Evolutionary conservation across 805 yeast genomes (phyloP).

Genomic region (Kazachstania martiniae): DNA sequence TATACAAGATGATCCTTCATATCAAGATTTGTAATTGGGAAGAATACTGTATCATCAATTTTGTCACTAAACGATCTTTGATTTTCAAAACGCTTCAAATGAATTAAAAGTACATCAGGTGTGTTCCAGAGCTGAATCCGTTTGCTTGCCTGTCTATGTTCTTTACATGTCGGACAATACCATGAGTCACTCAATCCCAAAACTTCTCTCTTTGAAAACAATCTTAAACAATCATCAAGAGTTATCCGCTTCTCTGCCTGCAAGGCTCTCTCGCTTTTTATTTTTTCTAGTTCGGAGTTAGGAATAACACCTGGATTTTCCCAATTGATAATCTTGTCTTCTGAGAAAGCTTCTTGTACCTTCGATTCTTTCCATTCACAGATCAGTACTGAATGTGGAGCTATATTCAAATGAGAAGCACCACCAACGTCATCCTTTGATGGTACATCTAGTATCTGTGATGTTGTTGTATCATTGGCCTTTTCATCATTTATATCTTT

Average conservation of each 20-base stretch:
- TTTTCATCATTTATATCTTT: neutral
- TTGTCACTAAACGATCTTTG: conserved; percentile 81
- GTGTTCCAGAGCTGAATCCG: conserved; percentile 87
- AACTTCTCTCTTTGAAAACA: conserved; percentile 74
- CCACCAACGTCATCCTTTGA: neutral
- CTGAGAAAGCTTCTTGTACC: conserved; percentile 43
- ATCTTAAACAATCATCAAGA: conserved; percentile 60
- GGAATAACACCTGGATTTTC: conserved; percentile 36
- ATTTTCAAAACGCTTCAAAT: conserved; percentile 80
- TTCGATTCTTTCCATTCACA: conserved; percentile 55
- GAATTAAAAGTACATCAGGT: conserved; percentile 84
- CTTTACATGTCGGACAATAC: conserved; percentile 87
- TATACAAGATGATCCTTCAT: conserved; percentile 46
- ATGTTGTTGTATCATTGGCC: neutral
- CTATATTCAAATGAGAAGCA: too few relatives aligned
- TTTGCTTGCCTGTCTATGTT: conserved; percentile 83
- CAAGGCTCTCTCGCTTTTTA: conserved; percentile 25
- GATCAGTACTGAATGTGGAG: conserved; percentile 32
- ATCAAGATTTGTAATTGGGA: conserved; percentile 78
- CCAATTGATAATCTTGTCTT: conserved; percentile 48
- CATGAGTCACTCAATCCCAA: conserved; percentile 83
- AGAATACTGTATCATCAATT: conserved; percentile 72
- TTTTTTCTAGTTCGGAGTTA: conserved; percentile 46
- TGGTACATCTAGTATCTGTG: neutral
- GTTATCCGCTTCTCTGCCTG: conserved; percentile 35